A percentile compares a stretch with the other conserved stretches of the same genome.
Conservation (phyloP, 2,329 filamentous ascomycete genomes). For the Elsinoe arachidis region DNA sequence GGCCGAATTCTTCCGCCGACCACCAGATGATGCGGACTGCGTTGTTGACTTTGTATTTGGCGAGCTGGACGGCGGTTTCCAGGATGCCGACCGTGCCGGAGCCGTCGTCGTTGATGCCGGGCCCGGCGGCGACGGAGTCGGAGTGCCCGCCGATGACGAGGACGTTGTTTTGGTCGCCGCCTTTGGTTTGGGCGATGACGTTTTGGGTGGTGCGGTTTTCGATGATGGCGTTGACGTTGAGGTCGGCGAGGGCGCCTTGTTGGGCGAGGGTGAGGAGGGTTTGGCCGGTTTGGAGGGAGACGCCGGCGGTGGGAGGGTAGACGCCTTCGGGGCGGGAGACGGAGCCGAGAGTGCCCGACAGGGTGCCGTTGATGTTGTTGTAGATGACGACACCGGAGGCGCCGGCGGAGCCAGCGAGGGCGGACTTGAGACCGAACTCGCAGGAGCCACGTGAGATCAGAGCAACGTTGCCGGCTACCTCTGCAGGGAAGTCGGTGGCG, state of each 20-base stretch:
- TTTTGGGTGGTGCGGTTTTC: constrained; percentile 46
- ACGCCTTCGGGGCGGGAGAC: constrained; percentile 44
- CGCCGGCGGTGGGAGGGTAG: constrained; percentile 60
- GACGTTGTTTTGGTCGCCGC: constrained; percentile 50
- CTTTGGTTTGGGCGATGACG: constrained; percentile 52
- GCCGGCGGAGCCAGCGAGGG: constrained; percentile 57
- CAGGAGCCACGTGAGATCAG: constrained; percentile 63
- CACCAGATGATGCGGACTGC: constrained; percentile 59
- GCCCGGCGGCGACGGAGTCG: constrained; percentile 52
- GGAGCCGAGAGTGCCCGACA: constrained; percentile 60
- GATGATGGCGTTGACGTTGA: constrained; percentile 38
- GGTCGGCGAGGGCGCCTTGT: constrained; percentile 30
- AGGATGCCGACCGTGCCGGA: constrained; percentile 56
- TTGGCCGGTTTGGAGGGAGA: constrained; percentile 52
- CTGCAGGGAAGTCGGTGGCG: constrained; percentile 52
- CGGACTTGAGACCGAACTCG: constrained; percentile 62
- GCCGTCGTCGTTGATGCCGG: constrained; percentile 72
- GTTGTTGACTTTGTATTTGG: constrained; percentile 66
- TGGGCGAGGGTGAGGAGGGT: constrained; percentile 48
- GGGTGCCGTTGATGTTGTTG: constrained; percentile 56
- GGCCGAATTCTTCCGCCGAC: constrained; percentile 55
- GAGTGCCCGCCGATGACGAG: constrained; percentile 53
- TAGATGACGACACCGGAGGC: constrained; percentile 65
- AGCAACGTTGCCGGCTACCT: constrained; percentile 55
- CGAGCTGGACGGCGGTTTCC: constrained; percentile 51